phyloP scores from a whole-genome alignment of 78 protist genomes.

The Cavenderia fasciculata region DNA sequence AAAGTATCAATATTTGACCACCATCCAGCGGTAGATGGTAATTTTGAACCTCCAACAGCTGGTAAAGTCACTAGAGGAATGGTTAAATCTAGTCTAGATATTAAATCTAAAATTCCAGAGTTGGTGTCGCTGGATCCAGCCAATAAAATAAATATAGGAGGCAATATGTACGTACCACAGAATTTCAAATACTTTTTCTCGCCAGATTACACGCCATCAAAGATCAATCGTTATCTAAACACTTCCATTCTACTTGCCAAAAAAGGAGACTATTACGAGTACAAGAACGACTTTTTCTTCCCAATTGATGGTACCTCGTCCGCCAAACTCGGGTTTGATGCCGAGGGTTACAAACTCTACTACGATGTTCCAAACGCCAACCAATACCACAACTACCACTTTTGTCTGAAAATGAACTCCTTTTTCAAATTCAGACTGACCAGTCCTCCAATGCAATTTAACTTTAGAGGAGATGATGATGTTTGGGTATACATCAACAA shows the following conservation, averaged over 20 bases:
- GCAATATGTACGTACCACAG: not conserved
- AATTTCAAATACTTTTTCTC: not conserved
- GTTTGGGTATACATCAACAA: slow-evolving; percentile 76
- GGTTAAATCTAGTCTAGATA: not conserved
- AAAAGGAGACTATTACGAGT: not conserved
- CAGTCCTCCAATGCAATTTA: too few relatives aligned
- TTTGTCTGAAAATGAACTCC: slow-evolving; percentile 14
- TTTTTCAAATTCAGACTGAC: too few relatives aligned
- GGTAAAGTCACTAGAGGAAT: slow-evolving; percentile 19
- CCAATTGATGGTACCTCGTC: too few relatives aligned
- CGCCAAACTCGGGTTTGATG: not conserved
- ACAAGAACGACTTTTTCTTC: not conserved
- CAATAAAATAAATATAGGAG: not conserved
- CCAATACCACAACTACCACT: slow-evolving; percentile 59
- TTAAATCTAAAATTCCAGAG: not conserved
- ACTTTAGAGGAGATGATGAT: slow-evolving; percentile 78
- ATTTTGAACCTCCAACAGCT: slow-evolving; percentile 65
- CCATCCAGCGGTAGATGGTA: slow-evolving; percentile 18
- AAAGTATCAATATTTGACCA: too few relatives aligned
- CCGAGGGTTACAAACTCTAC: too few relatives aligned
- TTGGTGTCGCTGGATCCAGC: not conserved
- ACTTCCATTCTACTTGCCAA: not conserved
- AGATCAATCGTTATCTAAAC: not conserved
- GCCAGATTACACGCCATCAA: not conserved
- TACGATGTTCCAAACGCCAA: not conserved